Evolutionary conservation across 2,329 filamentous ascomycete genomes (phyloP), one percentile per base, ranked within the genome.

Genomic region (Penicillium expansum): DNA sequence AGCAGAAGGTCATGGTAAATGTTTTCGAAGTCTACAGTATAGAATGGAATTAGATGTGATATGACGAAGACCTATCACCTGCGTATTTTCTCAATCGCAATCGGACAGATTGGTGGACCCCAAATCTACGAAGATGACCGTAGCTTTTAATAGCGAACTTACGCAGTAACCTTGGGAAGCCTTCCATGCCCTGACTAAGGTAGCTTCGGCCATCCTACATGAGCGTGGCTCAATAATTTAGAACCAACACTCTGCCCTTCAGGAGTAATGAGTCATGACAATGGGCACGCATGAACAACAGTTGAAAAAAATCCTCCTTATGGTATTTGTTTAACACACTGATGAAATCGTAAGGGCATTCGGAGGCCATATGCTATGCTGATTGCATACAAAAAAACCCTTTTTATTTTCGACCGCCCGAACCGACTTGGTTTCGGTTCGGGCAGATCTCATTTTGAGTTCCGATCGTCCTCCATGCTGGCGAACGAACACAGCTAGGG

Each of bases 311-410:
- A 67, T 66, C 66, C 62, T 68, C 64, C 66, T 69, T 61, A 66
- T 70, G 70, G 69, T 71, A 71, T 73, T 71, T 71, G 69, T 68
- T 69, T 66, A 66, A 69, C 65, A 69, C 59, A 68, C 65, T 65
- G 64, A 55, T 70, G 63, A 69, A 69, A 69, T 72, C 71, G 66
- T 72, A 70, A 72, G 69, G 69, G 68, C 66, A 64, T 71, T 69
- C 62, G 68, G 67, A 71, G 69, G 68, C 68, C 64, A 68, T 55
- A 50, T 69, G 64, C 60, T 68, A 70, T 71, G 71, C 68, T 68
- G 59, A 61, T 69, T 68, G 69, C 69, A 72, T 68, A 70, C 69
- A 70, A 62, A 67, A 70, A 67, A 67, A 66, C 61, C 68, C 69
- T 65, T 68, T 67, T 67, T 62, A 64, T 71, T 67, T 70, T 67